Evolutionary conservation across 2,329 filamentous ascomycete species (phyloP), one percentile per base, ranked within the genome.

Genomic region (Purpureocillium takamizusanense): DNA sequence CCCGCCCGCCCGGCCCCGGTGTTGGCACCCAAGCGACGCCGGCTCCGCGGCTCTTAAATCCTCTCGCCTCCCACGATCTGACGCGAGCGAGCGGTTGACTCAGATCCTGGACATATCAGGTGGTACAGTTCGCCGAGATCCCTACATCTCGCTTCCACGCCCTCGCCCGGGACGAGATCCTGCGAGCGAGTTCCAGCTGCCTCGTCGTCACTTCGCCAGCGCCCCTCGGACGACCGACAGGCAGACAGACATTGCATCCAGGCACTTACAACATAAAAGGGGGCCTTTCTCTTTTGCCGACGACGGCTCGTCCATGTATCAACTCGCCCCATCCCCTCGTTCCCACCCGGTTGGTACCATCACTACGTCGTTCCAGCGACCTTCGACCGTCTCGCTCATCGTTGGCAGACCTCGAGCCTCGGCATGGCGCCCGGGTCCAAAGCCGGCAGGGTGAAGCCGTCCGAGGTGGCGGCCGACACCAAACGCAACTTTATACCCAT

Each of bases 381-480:
- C 13, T 12, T 31, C 33, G 30, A 17, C 30, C 15, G 16, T 14
- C 9, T 14, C 38, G n/a, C n/a, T 36, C 4, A 8, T 28, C 31
- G 28, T 28, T 32, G 17, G 21, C 21, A 25, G 16, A 30, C 10
- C 13, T n/a, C n/a, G 25, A 14, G 33, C 36, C 31, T 35, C 37
- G 41, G 33, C 23, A 63, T 63, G 60, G 53, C 53, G 31, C 52
- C 59, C 16, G 40, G 44, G 25, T 48, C 54, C 32, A 60, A 49
- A 45, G 51, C 56, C 23, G 51, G 52, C 41, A 51, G 54, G 25
- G 54, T 60, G 36, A 53, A 55, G 50, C 60, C 61, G 25, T 61
- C 80, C 31, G 81, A 86, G 46, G 76, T 87, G 38, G 83, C 83
- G 39, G 74, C 77, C 18, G 81, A 86, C 55, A 82, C 81, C n/a